Conservation (phyloP, 495 filamentous ascomycete genomes). For the Daldinia loculata region DNA sequence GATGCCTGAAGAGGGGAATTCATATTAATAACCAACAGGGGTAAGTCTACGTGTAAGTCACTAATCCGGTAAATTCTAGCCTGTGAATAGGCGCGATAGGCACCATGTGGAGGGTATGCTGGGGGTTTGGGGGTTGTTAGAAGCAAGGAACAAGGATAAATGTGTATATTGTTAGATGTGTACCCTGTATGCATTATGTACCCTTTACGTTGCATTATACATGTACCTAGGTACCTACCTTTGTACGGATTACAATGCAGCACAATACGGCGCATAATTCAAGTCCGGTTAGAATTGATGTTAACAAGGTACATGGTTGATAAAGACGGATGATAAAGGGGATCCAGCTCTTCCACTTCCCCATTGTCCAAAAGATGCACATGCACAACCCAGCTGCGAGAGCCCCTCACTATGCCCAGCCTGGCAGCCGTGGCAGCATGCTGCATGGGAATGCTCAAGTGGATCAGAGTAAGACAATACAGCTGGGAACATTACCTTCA, state of each 20-base stretch:
- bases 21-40: constrained; percentile 30
- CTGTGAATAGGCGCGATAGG: constrained; percentile 40
- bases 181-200: not conserved
- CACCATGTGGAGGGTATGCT: constrained; percentile 32
- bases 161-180: not conserved
- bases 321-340: constrained; percentile 19
- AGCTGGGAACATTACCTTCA: constrained; percentile 15
- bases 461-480: constrained; percentile 6
- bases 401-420: constrained; percentile 30
- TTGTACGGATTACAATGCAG: not conserved
- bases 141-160: constrained; percentile 27
- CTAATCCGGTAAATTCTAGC: constrained; percentile 20
- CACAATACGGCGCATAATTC: not conserved
- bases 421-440: constrained; percentile 2
- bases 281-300: not conserved
- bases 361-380: constrained; percentile 29
- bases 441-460: constrained; percentile 21
- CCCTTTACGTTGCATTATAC: constrained; percentile 16
- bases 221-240: not conserved
- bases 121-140: constrained; percentile 6
- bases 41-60: constrained; percentile 32
- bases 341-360: constrained; percentile 25
- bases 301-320: constrained; percentile 14
- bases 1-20: not conserved
- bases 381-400: constrained; percentile 31